phyloP scores from a whole-genome alignment of 176 grass and related monocot genomes.

The Bonia amplexicaulis region DNA sequence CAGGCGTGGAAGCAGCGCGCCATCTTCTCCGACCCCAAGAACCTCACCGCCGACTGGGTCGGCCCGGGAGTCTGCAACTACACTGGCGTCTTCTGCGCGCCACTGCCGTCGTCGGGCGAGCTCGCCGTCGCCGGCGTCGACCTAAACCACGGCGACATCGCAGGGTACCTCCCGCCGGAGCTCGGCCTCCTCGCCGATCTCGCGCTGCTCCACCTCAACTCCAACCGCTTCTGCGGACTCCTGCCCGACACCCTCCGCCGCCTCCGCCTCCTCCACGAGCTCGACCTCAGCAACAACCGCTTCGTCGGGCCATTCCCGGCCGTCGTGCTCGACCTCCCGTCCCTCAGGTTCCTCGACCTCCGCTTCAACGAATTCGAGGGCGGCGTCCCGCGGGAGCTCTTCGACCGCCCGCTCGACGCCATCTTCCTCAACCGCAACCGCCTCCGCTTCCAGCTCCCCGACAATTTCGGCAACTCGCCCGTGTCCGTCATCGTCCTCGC shows the following conservation, averaged over 20 bases:
- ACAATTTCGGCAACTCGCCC: conserved; percentile 68
- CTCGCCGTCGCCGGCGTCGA: conserved; percentile 71
- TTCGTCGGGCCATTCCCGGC: conserved; percentile 66
- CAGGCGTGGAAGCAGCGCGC: conserved; percentile 69
- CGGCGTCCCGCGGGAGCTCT: conserved; percentile 47
- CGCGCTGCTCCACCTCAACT: conserved; percentile 85
- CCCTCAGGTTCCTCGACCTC: conserved; percentile 65
- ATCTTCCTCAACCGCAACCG: conserved; percentile 92
- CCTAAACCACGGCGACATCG: conserved; percentile 97
- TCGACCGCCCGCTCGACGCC: conserved; percentile 69
- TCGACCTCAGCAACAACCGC: conserved; percentile 99
- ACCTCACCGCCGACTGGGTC: conserved; percentile 54
- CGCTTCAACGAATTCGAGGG: conserved; percentile 87
- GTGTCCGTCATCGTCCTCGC: conserved; percentile 72
- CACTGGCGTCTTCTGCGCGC: conserved; percentile 53
- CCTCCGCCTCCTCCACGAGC: conserved; percentile 67
- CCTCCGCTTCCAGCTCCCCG: conserved; percentile 51
- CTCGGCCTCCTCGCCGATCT: conserved; percentile 78
- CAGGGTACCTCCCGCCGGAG: conserved; percentile 79
- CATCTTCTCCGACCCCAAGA: conserved; percentile 69
- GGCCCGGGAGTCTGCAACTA: conserved; percentile 62
- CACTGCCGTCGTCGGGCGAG: conserved; percentile 16
- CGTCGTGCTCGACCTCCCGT: conserved; percentile 67
- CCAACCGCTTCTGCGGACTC: conserved; percentile 86
- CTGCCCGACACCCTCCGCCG: conserved; percentile 46